These are phyloP conservation scores for Hymenoscyphus albidus DNA, from an alignment of 2,329 filamentous ascomycete genomes.

Conservation along the genomic window DNA sequence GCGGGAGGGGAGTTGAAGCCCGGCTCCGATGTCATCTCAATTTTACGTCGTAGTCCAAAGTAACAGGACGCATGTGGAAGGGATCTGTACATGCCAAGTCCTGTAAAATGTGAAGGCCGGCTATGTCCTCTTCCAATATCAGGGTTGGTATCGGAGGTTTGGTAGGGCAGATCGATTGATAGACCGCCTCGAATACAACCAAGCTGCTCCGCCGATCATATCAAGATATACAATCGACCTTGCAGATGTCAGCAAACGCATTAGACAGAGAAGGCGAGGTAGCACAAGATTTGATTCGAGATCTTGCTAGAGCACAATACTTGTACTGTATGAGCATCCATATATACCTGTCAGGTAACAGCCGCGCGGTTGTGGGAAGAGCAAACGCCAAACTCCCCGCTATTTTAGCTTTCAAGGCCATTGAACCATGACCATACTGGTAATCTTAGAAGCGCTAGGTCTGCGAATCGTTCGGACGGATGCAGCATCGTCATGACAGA, in stretches of 20 bases:
- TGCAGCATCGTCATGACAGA: neutral
- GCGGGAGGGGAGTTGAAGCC: neutral
- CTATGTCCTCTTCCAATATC: too few species aligned
- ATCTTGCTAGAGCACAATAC: neutral
- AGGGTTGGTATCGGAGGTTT: too few species aligned
- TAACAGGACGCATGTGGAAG: neutral
- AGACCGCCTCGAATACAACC: neutral
- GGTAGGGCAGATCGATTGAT: neutral
- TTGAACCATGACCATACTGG: neutral
- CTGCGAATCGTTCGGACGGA: neutral
- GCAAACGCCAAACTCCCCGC: neutral
- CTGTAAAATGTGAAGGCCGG: too few species aligned
- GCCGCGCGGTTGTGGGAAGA: slow-evolving; percentile 7
- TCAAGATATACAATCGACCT: neutral
- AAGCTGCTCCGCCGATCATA: neutral
- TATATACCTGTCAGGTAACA: neutral
- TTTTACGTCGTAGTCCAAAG: neutral
- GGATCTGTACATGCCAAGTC: neutral
- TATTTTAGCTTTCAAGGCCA: neutral
- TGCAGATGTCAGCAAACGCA: neutral
- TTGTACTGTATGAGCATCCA: neutral
- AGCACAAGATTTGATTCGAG: neutral
- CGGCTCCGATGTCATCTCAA: neutral
- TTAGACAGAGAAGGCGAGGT: neutral
- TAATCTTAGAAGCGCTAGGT: neutral